Base-by-base conservation (phyloP, 2,329 filamentous ascomycete species). In the Apiospora saccharicola region DNA sequence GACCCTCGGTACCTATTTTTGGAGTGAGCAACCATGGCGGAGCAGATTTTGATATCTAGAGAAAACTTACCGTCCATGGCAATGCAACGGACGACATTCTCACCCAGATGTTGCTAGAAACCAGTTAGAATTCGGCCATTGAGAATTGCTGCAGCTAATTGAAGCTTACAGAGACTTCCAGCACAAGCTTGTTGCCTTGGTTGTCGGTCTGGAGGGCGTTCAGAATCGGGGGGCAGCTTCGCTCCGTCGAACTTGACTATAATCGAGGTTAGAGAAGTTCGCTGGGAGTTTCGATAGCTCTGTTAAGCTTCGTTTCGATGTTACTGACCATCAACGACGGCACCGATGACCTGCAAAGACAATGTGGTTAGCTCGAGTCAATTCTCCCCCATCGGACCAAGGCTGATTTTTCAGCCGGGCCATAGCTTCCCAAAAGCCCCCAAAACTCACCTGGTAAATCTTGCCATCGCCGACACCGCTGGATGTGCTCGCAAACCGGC, bases 11-110 rank as follows among this genome's bases (percentile, higher is more conserved):
- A 97, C 94, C 94, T 96, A 77, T 78, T 74, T 46, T 30, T 34
- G 43, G 22, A 44, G 37, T 68, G 73, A 75, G 46, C 75, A 70
- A 69, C 74, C 76, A 57, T 72, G 51, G 34, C 44, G 37, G 68
- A 71, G 72, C 76, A 73, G 71, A 75, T 77, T 75, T 75, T 76
- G 71, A 53, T 68, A 67, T 61, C 30, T 51, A 71, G 70, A 46
- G 72, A 70, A 30, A 72, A 85, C 91, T 86, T 92, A 97, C 96
- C 96, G 88, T 99, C 96, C 96, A 99, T 99, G 88, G 96, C 96
- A 97, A 99, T 99, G 87, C 94, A 97, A 87, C 96, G 93, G 86
- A 99, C 96, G 84, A 98, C 94, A 90, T 94, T 98, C 90, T 99
- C 94, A 89, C 96, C 96, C 86, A 99, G 89, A 92, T 98, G 96